Percentiles rank a stretch among this genome's conserved stretches.
Evolutionary conservation across 768 basidiomycete genomes (phyloP).

Genomic region (Strobilomyces echinocephalus): DNA sequence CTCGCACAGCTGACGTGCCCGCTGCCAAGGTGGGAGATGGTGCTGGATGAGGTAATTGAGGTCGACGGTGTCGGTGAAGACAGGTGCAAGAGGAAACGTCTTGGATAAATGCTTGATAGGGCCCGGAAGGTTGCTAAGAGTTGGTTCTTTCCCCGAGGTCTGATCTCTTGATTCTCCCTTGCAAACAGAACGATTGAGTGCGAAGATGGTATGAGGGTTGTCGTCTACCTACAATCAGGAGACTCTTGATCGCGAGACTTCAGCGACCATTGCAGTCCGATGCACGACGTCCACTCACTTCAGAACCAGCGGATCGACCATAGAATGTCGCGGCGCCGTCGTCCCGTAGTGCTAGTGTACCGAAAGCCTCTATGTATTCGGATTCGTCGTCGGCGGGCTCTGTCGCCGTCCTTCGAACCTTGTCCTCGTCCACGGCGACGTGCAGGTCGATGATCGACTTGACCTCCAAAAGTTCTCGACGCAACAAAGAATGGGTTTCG

Average conservation of each 20-base stretch:
- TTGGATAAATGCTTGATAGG: conserved; percentile 28
- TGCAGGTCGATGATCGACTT: conserved; percentile 70
- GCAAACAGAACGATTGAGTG: background rate
- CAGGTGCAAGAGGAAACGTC: conserved; percentile 48
- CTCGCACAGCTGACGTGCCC: conserved; percentile 55
- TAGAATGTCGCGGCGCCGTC: conserved; percentile 70
- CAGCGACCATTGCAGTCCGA: conserved; percentile 8
- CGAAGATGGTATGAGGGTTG: background rate
- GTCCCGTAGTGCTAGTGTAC: conserved; percentile 62
- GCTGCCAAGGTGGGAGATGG: conserved; percentile 56
- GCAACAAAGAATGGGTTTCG: conserved; percentile 57
- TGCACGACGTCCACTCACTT: conserved; percentile 45
- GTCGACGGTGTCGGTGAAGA: conserved; percentile 34
- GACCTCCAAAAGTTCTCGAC: conserved; percentile 55
- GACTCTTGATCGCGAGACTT: conserved; percentile 35
- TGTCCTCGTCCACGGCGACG: conserved; percentile 46
- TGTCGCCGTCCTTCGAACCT: conserved; percentile 18
- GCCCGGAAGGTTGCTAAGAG: conserved; percentile 19
- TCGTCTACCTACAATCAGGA: conserved; percentile 46
- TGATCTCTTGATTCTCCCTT: conserved; percentile 24
- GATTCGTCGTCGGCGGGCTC: conserved; percentile 35
- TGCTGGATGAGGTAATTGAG: conserved; percentile 42
- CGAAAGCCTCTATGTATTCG: conserved; percentile 63
- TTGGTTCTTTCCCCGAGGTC: background rate
- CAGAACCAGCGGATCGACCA: conserved; percentile 66